Evolutionary conservation across 192 early-diverging fungal genomes (phyloP).

Genomic region (Backusella mclennaniae): DNA sequence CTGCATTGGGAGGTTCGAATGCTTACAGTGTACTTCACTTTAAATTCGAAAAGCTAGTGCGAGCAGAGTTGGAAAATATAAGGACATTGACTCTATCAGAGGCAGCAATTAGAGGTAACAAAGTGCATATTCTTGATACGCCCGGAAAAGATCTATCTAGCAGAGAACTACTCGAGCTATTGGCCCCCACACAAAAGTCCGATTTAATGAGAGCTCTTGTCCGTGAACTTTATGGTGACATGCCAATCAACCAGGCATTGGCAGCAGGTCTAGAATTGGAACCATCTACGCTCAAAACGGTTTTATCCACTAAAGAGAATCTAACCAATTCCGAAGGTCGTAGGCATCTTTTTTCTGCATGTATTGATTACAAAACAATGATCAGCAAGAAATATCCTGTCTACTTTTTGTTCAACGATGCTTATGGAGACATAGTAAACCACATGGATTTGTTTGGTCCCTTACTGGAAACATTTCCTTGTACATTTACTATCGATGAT

Average conservation of each 20-base stretch:
- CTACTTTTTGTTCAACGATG: conserved; percentile 20
- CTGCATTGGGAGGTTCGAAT: conserved; percentile 19
- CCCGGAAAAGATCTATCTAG: neutral
- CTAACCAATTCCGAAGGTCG: neutral
- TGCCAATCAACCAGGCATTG: conserved; percentile 25
- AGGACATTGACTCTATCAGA: neutral
- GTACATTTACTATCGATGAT: conserved; percentile 22
- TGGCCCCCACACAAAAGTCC: neutral
- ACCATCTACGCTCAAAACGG: neutral
- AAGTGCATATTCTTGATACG: neutral
- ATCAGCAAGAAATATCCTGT: conserved; percentile 15
- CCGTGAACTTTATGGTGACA: conserved; percentile 22
- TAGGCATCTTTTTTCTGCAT: conserved; percentile 9
- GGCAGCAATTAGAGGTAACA: neutral
- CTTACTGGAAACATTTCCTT: conserved; percentile 18
- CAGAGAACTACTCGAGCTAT: neutral
- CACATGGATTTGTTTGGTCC: conserved; percentile 15
- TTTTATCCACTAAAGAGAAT: neutral
- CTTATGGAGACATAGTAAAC: neutral
- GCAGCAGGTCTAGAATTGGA: conserved; percentile 16
- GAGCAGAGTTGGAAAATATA: conserved; percentile 11
- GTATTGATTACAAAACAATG: conserved; percentile 13
- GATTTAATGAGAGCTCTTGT: conserved; percentile 11
- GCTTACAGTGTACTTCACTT: conserved; percentile 14
- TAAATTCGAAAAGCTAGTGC: conserved; percentile 10